Conservation (phyloP, 208 protist species). For the Leishmania aethiopica region DNA sequence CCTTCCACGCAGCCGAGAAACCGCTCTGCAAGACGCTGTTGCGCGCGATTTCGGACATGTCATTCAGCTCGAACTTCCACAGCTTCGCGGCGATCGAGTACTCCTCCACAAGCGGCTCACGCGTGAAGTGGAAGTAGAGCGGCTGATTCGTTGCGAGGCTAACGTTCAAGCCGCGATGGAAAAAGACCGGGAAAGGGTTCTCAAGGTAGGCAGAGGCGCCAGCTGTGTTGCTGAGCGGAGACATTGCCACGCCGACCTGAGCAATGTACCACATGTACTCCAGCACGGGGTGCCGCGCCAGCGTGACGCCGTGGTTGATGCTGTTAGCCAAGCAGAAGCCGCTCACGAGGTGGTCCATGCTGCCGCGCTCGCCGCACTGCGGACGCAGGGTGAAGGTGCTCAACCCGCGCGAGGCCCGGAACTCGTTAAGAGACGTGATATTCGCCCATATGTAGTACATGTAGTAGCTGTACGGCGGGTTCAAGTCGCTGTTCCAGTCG, state of each 20-base stretch:
- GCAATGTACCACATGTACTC: conserved; percentile 99
- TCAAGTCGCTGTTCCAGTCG: conserved; percentile 92
- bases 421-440: conserved; percentile 96
- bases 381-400: conserved; percentile 95
- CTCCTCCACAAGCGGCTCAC: conserved; percentile 99
- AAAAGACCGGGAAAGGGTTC: conserved; percentile 97
- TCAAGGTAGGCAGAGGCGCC: conserved; percentile 96
- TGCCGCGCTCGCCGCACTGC: conserved; percentile 95
- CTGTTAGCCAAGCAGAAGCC: conserved; percentile 94
- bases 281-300: conserved; percentile 94
- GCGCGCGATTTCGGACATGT: conserved; percentile 98
- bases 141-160: conserved; percentile 98
- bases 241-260: conserved; percentile 97
- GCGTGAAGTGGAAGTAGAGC: conserved; percentile 94
- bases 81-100: conserved; percentile 98
- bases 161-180: conserved; percentile 96
- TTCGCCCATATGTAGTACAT: conserved; percentile 99
- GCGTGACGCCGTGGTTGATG: conserved; percentile 98
- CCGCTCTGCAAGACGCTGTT: conserved; percentile 96
- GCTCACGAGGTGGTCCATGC: conserved; percentile 93
- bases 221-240: conserved; percentile 98
- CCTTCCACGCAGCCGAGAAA: conserved; percentile 94
- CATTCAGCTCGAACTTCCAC: conserved; percentile 96
- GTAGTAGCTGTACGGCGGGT: conserved; percentile 99
- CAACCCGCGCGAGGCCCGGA: conserved; percentile 85